A percentile compares a stretch with the other conserved stretches of the same genome.
Evolutionary conservation across 1,139 yeast genomes (phyloP).

Genomic region (Lodderomyces margitis): DNA sequence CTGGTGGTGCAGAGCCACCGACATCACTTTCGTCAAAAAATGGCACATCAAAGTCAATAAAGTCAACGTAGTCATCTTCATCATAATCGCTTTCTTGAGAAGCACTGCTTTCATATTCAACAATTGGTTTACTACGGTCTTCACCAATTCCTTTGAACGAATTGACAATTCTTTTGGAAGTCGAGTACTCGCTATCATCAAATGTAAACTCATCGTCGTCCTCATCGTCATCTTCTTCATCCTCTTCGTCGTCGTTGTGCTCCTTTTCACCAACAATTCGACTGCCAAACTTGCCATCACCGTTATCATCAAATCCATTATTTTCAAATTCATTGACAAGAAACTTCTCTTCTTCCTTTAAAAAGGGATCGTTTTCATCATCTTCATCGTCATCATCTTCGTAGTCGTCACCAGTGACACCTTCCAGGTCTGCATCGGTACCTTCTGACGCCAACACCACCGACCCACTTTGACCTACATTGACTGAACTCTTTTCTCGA

Average conservation of each 20-base stretch:
- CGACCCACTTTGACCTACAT: not conserved
- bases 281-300: constrained; percentile 8
- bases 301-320: constrained; percentile 40
- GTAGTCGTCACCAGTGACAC: constrained; percentile 28
- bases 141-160: constrained; percentile 26
- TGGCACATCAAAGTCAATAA: constrained; percentile 30
- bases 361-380: constrained; percentile 52
- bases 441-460: not conserved
- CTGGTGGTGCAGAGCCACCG: constrained; percentile 16
- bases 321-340: constrained; percentile 49
- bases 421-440: not conserved
- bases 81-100: constrained; percentile 21
- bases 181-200: constrained; percentile 17
- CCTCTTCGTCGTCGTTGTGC: constrained; percentile 13
- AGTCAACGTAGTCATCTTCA: constrained; percentile 32
- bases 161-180: constrained; percentile 10
- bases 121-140: constrained; percentile 21
- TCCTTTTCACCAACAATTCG: constrained; percentile 7
- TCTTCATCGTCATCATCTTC: constrained; percentile 17
- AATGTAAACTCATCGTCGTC: constrained; percentile 11
- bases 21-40: constrained; percentile 24
- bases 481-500: not conserved
- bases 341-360: constrained; percentile 46
- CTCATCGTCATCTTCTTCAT: constrained; percentile 13
- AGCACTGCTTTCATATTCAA: constrained; percentile 31